phyloP scores from a whole-genome alignment of 768 basidiomycete genomes.

The Butyriboletus loyo region DNA sequence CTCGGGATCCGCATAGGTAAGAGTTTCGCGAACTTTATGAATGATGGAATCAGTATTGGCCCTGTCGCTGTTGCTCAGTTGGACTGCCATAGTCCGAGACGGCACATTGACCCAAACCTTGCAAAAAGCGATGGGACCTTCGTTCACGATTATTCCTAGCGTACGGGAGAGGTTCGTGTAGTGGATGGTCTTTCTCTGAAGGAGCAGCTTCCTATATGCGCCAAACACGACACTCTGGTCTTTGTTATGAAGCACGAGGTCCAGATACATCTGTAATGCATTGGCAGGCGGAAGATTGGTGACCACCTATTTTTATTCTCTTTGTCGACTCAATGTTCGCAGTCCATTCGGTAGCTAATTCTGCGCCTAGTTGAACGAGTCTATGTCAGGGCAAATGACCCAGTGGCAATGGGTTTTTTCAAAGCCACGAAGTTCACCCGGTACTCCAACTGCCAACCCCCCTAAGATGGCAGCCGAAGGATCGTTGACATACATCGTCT shows the following conservation, averaged over 20 bases:
- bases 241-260: conserved; percentile 56
- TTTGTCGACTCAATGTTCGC: conserved; percentile 73
- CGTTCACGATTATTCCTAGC: conserved; percentile 61
- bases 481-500: conserved; percentile 59
- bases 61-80: conserved; percentile 38
- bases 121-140: conserved; percentile 81
- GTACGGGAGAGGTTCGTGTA: conserved; percentile 72
- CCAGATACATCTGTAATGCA: conserved; percentile 36
- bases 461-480: conserved; percentile 58
- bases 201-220: conserved; percentile 60
- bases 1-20: conserved; percentile 67
- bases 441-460: conserved; percentile 87
- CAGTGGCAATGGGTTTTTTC: conserved; percentile 76
- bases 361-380: conserved; percentile 67
- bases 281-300: neutral
- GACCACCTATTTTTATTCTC: neutral
- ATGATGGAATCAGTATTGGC: conserved; percentile 80
- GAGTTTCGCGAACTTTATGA: conserved; percentile 54
- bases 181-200: conserved; percentile 68
- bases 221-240: conserved; percentile 81
- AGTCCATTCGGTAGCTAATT: conserved; percentile 72
- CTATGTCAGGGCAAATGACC: conserved; percentile 72
- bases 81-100: neutral
- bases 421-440: conserved; percentile 67
- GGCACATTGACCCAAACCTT: conserved; percentile 37